Percentiles rank a stretch among this genome's conserved stretches.
These are phyloP conservation scores for Malassezia globosa DNA, from an alignment of 1,284 basidiomycete genomes.

Conservation along the genomic window DNA sequence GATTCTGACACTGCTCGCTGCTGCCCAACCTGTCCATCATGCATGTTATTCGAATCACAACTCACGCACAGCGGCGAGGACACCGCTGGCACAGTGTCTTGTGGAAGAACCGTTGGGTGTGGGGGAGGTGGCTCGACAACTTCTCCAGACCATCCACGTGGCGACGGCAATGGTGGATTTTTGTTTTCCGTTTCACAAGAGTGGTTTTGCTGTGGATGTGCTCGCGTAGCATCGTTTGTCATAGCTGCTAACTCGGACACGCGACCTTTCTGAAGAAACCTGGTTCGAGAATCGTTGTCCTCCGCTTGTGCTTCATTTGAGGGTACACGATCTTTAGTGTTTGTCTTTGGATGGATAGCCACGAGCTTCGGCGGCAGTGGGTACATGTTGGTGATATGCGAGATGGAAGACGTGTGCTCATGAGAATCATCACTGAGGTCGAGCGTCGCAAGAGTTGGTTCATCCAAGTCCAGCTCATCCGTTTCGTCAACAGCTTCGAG, in stretches of 20 bases:
- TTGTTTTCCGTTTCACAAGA: not conserved
- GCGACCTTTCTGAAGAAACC: conserved; percentile 34
- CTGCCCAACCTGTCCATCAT: too few species aligned
- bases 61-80: conserved; percentile 37
- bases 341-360: not conserved
- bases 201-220: too few species aligned
- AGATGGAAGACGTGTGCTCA: not conserved
- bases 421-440: conserved; percentile 20
- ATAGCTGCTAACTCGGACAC: conserved; percentile 26
- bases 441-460: conserved; percentile 27
- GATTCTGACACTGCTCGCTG: not conserved
- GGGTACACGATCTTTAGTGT: not conserved
- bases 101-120: conserved; percentile 25
- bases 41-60: conserved; percentile 17
- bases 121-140: conserved; percentile 27
- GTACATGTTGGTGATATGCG: not conserved
- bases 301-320: not conserved
- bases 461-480: conserved; percentile 26
- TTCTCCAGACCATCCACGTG: conserved; percentile 26
- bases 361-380: not conserved
- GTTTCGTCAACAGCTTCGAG: conserved; percentile 37
- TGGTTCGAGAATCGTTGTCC: too few species aligned
- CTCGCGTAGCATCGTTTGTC: not conserved
- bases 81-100: conserved; percentile 34
- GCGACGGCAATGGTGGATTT: not conserved